Conservation (phyloP, 495 filamentous ascomycete species). For the Penicillium turbatum region DNA sequence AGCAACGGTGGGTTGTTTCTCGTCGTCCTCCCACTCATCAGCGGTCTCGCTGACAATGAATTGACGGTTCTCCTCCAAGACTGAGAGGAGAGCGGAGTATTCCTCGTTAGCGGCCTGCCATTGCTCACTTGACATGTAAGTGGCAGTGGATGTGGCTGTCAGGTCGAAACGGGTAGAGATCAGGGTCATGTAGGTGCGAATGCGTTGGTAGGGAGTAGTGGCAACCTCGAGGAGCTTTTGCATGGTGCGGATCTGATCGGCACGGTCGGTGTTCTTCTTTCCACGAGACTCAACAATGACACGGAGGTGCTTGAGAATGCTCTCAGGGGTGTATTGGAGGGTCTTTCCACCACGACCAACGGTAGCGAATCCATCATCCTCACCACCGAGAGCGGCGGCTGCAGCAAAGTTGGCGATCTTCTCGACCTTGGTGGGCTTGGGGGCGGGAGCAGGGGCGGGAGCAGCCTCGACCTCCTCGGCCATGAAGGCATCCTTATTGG, state of each 20-base stretch:
- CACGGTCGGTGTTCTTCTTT: constrained; percentile 96
- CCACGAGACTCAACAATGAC: constrained; percentile 91
- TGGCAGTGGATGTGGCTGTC: constrained; percentile 68
- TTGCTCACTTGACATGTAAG: constrained; percentile 90
- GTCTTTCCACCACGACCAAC: constrained; percentile 84
- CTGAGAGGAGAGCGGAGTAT: constrained; percentile 66
- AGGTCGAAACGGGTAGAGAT: constrained; percentile 95
- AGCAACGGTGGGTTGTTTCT: constrained; percentile 73
- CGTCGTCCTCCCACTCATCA: constrained; percentile 99
- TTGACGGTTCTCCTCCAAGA: constrained; percentile 72
- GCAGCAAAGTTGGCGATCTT: constrained; percentile 36
- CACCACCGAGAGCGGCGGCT: constrained; percentile 49
- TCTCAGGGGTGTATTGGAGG: constrained; percentile 88
- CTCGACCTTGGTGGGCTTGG: constrained; percentile 42
- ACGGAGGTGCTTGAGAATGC: constrained; percentile 93
- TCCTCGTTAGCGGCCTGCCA: constrained; percentile 94
- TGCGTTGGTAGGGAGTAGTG: constrained; percentile 84
- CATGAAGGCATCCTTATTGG: constrained; percentile 82
- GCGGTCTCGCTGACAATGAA: constrained; percentile 84
- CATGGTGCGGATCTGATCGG: constrained; percentile 94
- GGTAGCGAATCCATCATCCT: constrained; percentile 80
- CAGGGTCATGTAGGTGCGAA: constrained; percentile 85
- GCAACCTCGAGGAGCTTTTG: constrained; percentile 91
- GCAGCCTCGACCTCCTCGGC: constrained; percentile 70
- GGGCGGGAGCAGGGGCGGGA: constrained; percentile 30